Conservation (phyloP, 164 flowering plant species). For the Litsea cubeba region DNA sequence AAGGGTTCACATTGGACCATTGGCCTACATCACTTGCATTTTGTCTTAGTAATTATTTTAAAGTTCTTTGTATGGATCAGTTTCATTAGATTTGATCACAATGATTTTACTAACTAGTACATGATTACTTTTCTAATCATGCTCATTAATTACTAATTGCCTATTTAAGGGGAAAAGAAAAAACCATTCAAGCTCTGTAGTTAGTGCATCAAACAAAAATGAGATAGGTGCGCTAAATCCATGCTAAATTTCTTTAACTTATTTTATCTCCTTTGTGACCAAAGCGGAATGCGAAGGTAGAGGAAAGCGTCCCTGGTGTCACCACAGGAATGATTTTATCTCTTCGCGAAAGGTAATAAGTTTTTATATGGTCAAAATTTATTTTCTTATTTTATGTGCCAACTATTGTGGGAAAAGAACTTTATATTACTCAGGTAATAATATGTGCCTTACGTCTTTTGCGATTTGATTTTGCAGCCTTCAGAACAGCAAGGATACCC, state of each 20-base stretch:
- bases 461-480: conserved; percentile 54
- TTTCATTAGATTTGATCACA: too few relatives aligned
- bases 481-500: conserved; percentile 65
- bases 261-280: not conserved
- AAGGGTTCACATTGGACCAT: too few relatives aligned
- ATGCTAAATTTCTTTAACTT: not conserved
- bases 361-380: not conserved
- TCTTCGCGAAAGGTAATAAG: conserved; percentile 81
- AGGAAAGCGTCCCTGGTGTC: conserved; percentile 70
- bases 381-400: not conserved
- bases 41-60: too few relatives aligned
- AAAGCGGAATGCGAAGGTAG: conserved; percentile 56
- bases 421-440: not conserved
- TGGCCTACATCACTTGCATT: not conserved
- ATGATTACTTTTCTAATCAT: not conserved
- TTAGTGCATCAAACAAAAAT: not conserved
- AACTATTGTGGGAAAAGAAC: not conserved
- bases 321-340: conserved; percentile 93
- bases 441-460: not conserved
- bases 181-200: not conserved
- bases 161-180: not conserved
- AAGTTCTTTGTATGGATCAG: not conserved
- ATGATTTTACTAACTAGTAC: too few relatives aligned
- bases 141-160: not conserved
- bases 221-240: not conserved